A percentile compares a stretch with the other conserved stretches of the same genome.
phyloP scores from a whole-genome alignment of 192 early-diverging fungal genomes.

The Obelidium mucronatum region DNA sequence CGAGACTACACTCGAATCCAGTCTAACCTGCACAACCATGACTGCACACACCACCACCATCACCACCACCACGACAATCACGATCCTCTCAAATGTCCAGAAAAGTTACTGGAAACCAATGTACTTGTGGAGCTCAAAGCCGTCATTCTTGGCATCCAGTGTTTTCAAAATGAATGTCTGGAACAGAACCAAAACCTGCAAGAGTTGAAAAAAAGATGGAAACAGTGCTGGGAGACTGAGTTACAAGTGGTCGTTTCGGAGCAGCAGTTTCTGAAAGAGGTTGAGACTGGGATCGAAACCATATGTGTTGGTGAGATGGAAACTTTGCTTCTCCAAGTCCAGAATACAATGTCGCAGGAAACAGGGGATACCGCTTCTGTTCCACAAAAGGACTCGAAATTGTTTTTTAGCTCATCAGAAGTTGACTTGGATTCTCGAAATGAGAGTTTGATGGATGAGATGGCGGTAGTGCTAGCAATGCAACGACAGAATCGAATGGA shows the following conservation, averaged over 20 bases:
- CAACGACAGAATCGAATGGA: no score
- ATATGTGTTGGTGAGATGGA: conserved; percentile 69
- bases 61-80: no score
- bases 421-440: background rate
- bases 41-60: background rate
- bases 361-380: background rate
- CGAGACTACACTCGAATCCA: background rate
- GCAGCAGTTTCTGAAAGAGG: conserved; percentile 81
- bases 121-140: background rate
- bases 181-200: conserved; percentile 58
- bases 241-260: conserved; percentile 82
- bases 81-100: no score
- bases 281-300: conserved; percentile 73
- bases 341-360: no score
- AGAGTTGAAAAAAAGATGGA: conserved; percentile 74
- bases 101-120: no score
- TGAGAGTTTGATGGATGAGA: background rate
- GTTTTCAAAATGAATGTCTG: conserved; percentile 2
- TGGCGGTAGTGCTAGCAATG: conserved; percentile 10
- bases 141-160: background rate
- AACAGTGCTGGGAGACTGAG: conserved; percentile 85
- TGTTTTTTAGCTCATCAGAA: background rate
- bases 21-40: background rate
- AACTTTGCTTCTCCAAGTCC: background rate
- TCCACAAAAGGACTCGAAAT: background rate